Base-by-base conservation (phyloP, 805 yeast species). In the Torulaspora quercuum region DNA sequence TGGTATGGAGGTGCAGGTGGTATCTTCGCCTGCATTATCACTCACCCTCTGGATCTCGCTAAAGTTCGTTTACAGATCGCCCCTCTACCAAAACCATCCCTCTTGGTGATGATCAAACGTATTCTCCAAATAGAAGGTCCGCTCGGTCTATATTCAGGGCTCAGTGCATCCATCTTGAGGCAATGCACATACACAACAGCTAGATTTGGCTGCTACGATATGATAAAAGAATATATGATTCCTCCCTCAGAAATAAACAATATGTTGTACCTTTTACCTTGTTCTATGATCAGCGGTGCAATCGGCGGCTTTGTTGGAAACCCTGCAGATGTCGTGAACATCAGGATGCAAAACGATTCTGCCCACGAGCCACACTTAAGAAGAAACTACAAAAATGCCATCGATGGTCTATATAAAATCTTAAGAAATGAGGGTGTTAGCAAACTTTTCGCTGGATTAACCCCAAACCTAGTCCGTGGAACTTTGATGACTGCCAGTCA, bases 131-230 rank as follows among this genome's bases (percentile, higher is more conserved):
- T 24, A 5, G 92, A 85, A 58, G 94, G 86, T n/a, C 25, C 70
- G 6, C 52, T 72, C 28, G 83, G 82, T 22, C 70, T 83, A n/a
- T 86, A 87, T 55, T 76, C 85, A 1, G 95, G 95, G 1, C 68
- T 86, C 25, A 75, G 84, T 38, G 95, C 95, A 1, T 81, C 92
- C 2, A 59, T 87, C 25, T 65, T 86, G 38, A 75, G 95, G 56
- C 95, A 87, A 61, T 92, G 86, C 2, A 85, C 95, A 2, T 86
- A 87, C 57, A 84, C 95, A 1, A 80, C 94, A 2, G 80, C 87
- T 1, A 68, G 95, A 55, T 86, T 86, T 53, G 95, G 95, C 26
- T 75, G 80, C n/a, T 86, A 86, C 59, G 95, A 86, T 57, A 69
- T 68, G 41, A 65, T 85, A 51, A 86, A 86, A 52, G 86, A 80